Evolutionary conservation across 768 basidiomycete species (phyloP), one percentile per base, ranked within the genome.

Genomic region (Lepiota subincarnata): DNA sequence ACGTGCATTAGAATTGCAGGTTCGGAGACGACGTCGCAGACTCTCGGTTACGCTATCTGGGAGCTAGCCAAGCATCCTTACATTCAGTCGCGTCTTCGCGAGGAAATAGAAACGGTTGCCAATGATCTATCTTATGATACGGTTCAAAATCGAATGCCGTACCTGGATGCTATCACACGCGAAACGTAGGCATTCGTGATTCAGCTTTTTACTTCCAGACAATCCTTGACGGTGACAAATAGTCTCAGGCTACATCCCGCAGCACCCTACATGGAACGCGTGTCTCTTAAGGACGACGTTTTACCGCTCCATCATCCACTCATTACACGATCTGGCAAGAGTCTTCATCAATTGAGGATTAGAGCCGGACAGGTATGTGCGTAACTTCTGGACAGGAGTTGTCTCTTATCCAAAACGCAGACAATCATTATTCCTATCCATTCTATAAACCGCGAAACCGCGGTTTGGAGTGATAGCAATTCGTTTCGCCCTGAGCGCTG

Each of bases 91-190:
- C 58, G 60, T 16, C 67, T 79, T 0, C 72, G 73, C 18, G 65
- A 69, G 6, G 77, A 79, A 59, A 56, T 77, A 8, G 58, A 64
- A 26, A 35, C 55, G 1, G 48, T 60, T 37, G 63, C 62, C n/a
- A 63, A 65, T 26, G 64, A 73, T 38, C 57, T 70, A 31, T 61
- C 62, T 20, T 72, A 71, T 50, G 73, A 73, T 36, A 68, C 68
- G 43, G 57, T 71, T 14, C 68, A 71, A 58, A 69, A 65, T 16
- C 13, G 34, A 41, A 63, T 76, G 46, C 65, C 66, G 24, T 73
- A 66, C 58, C 64, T 75, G 26, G 73, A 76, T 55, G 75, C 76
- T 16, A 69, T 75, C 43, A 63, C 70, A 38, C 71, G 70, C 59
- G 76, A 76, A 64, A 68, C 66, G 68, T 68, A 55, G 47, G 68